These are phyloP conservation scores for Rhodotorula sp. DNA, from an alignment of 1,284 basidiomycete genomes.

Conservation along the genomic window DNA sequence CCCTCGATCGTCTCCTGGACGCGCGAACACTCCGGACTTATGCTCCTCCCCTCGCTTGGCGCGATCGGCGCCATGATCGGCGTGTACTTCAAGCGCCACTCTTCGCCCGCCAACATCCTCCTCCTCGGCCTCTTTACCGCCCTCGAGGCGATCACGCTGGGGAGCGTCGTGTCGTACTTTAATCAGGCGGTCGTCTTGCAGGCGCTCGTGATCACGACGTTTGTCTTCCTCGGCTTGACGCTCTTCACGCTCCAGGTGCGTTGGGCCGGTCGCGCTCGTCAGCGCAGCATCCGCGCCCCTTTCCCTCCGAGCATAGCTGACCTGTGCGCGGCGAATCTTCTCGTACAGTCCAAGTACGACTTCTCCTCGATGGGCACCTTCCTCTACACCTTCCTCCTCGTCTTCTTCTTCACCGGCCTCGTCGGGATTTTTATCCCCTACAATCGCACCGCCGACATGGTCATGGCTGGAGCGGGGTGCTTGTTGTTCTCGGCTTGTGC, in stretches of 20 bases:
- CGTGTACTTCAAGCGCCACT: conserved; percentile 83
- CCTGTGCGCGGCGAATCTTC: too few relatives aligned
- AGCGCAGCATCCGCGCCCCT: too few relatives aligned
- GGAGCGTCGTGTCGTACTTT: conserved; percentile 71
- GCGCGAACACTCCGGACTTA: conserved; percentile 23
- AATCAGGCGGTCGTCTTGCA: conserved; percentile 75
- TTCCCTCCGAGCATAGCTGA: too few relatives aligned
- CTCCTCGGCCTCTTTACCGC: conserved; percentile 73
- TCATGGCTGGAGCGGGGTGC: conserved; percentile 72
- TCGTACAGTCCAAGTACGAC: conserved; percentile 65
- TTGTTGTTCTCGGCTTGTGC: conserved; percentile 68
- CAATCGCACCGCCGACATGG: conserved; percentile 67
- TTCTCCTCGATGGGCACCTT: conserved; percentile 80
- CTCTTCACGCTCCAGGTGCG: conserved; percentile 61
- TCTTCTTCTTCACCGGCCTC: conserved; percentile 65
- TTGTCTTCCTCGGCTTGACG: conserved; percentile 80
- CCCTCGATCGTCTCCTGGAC: conserved; percentile 24
- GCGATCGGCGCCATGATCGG: conserved; percentile 58
- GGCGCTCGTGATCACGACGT: conserved; percentile 79
- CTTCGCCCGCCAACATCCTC: conserved; percentile 65
- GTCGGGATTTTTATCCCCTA: conserved; percentile 79
- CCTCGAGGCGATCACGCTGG: conserved; percentile 75
- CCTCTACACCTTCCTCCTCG: conserved; percentile 72
- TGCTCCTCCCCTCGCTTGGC: conserved; percentile 23
- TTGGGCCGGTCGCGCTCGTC: too few relatives aligned